Evolutionary conservation across 2,329 filamentous ascomycete species (phyloP).

Genomic region (Sclerotinia glacialis): DNA sequence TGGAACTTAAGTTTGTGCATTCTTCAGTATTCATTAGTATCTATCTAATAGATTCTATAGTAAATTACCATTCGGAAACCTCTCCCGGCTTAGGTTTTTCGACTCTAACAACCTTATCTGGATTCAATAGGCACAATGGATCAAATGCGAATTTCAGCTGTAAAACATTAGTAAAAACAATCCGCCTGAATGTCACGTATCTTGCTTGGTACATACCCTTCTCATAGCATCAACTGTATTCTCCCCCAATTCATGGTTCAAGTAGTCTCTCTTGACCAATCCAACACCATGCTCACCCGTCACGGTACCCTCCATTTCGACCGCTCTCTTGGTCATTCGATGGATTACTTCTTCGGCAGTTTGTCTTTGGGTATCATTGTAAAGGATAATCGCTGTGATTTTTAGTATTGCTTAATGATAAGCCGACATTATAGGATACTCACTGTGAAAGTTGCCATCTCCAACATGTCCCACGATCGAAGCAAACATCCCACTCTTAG

Average conservation of each 20-base stretch:
- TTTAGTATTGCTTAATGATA: constrained; percentile 20
- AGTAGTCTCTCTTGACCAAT: constrained; percentile 79
- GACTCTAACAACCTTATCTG: constrained; percentile 65
- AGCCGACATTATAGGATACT: constrained; percentile 18
- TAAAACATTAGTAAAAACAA: constrained; percentile 18
- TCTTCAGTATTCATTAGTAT: constrained; percentile 3
- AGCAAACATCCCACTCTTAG: constrained; percentile 54
- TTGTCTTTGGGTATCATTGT: constrained; percentile 63
- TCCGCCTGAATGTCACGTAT: neutral
- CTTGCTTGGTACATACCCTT: constrained; percentile 52
- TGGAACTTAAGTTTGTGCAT: neutral
- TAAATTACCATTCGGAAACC: constrained; percentile 45
- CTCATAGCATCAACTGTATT: constrained; percentile 78
- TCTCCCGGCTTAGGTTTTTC: constrained; percentile 52
- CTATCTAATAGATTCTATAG: neutral
- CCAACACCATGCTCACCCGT: constrained; percentile 84
- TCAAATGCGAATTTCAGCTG: constrained; percentile 79
- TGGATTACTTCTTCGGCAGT: constrained; percentile 71
- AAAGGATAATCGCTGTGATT: constrained; percentile 51
- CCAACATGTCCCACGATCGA: constrained; percentile 70
- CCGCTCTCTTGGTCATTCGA: constrained; percentile 80
- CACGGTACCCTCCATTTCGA: constrained; percentile 81
- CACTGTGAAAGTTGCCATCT: constrained; percentile 74
- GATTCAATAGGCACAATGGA: constrained; percentile 64
- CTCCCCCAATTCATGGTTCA: constrained; percentile 73